Percentiles rank a stretch among this genome's conserved stretches.
These are phyloP conservation scores for Neurospora sp. DNA, from an alignment of 495 filamentous ascomycete genomes.

Conservation along the genomic window DNA sequence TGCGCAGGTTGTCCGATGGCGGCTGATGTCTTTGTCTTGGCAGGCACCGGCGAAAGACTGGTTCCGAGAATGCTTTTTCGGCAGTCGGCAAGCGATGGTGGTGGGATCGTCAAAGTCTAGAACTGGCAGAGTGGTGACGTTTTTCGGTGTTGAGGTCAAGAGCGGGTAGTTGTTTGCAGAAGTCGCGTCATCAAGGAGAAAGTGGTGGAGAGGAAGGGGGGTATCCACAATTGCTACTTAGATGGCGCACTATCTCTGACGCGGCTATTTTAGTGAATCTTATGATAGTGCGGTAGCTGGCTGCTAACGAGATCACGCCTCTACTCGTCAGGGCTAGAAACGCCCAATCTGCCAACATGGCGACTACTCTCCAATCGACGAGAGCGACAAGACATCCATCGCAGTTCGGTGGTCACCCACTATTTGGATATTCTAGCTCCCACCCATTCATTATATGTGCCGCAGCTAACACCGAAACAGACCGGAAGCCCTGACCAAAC, in stretches of 20 bases:
- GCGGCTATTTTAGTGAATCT: accelerated
- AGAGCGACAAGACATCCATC: too few relatives aligned
- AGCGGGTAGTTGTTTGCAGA: neutral
- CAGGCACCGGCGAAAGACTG: neutral
- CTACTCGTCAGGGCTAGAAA: too few relatives aligned
- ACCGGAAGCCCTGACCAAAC: neutral
- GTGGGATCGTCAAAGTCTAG: neutral
- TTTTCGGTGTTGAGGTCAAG: neutral
- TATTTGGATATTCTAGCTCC: too few relatives aligned
- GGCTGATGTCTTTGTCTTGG: neutral
- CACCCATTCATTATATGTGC: neutral
- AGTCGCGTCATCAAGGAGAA: neutral
- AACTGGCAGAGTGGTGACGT: neutral
- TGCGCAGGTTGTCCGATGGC: neutral
- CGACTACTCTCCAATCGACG: too few relatives aligned
- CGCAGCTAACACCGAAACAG: neutral
- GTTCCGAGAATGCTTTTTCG: neutral
- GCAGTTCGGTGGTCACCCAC: neutral
- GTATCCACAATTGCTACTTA: neutral
- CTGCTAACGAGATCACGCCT: too few relatives aligned
- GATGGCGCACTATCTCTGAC: neutral
- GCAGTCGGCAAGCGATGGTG: neutral
- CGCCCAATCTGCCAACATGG: too few relatives aligned
- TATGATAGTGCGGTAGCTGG: neutral
- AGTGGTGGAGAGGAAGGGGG: neutral